These are phyloP conservation scores for Hygrophorus pudorinus DNA, from an alignment of 768 basidiomycete species.

Conservation along the genomic window DNA sequence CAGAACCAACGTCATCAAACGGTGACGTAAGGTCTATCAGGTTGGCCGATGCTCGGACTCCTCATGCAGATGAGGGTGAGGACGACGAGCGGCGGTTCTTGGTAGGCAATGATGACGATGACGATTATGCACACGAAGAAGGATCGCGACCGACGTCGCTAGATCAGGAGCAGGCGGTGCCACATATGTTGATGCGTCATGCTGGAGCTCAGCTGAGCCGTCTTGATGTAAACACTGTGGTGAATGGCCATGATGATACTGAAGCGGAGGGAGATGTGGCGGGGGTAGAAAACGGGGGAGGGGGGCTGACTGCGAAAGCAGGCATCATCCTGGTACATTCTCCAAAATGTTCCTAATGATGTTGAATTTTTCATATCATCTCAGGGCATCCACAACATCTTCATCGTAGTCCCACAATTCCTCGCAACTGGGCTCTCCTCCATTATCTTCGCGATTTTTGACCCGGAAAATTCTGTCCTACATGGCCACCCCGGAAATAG, in stretches of 20 bases:
- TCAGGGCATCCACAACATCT: slow-evolving; percentile 93
- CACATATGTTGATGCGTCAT: slow-evolving; percentile 26
- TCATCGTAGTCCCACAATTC: slow-evolving; percentile 90
- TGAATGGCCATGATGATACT: slow-evolving; percentile 16
- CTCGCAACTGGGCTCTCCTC: slow-evolving; percentile 81
- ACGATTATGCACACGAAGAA: slow-evolving; percentile 5
- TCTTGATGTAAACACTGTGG: slow-evolving; percentile 23
- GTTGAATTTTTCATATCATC: neutral
- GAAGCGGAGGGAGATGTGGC: slow-evolving; percentile 19
- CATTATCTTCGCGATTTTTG: slow-evolving; percentile 78
- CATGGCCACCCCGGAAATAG: slow-evolving; percentile 20
- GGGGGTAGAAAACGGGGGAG: slow-evolving; percentile 14
- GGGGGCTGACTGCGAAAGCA: slow-evolving; percentile 65
- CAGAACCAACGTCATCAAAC: slow-evolving; percentile 33
- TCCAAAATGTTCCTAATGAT: neutral
- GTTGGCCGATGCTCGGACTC: slow-evolving; percentile 33
- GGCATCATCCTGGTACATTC: slow-evolving; percentile 73
- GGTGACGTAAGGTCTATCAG: slow-evolving; percentile 30
- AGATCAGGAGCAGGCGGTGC: slow-evolving; percentile 6
- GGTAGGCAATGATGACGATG: slow-evolving; percentile 18
- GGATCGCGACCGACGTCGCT: slow-evolving; percentile 7
- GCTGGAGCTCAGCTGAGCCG: slow-evolving; percentile 39
- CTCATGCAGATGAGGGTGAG: slow-evolving; percentile 9
- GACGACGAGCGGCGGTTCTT: slow-evolving; percentile 22
- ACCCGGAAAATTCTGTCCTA: slow-evolving; percentile 43